Percentiles rank a stretch among this genome's conserved stretches.
Evolutionary conservation across 2,329 filamentous ascomycete species (phyloP).

Genomic region (Penicillium sp.): DNA sequence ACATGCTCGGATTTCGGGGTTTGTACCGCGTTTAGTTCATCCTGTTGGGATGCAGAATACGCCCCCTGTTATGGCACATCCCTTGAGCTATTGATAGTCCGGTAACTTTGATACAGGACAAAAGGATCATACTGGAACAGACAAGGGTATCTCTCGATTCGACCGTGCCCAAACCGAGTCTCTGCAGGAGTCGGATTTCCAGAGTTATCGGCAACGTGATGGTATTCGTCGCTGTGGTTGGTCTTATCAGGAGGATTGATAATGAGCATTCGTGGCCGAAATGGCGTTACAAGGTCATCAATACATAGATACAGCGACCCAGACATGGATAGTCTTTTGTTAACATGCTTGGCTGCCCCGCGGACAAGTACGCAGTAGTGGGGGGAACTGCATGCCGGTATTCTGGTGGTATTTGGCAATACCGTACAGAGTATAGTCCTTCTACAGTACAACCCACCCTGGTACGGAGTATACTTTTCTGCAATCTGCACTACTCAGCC

Average conservation of each 20-base stretch:
- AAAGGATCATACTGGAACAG: not conserved
- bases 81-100: constrained; percentile 2
- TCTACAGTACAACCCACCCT: too few relatives aligned
- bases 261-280: constrained; percentile 23
- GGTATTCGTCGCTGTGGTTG: constrained; percentile 35
- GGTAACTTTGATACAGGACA: not conserved
- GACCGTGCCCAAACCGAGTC: not conserved
- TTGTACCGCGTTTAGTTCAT: constrained; percentile 26
- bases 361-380: not conserved
- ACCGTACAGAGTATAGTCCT: constrained; percentile 1
- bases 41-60: constrained; percentile 14
- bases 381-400: not conserved
- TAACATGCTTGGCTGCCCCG: not conserved
- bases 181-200: not conserved
- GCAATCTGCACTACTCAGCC: not conserved
- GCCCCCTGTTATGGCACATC: not conserved
- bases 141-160: not conserved
- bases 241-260: constrained; percentile 33
- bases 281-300: constrained; percentile 1
- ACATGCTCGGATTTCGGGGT: constrained; percentile 17
- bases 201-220: constrained; percentile 33
- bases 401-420: not conserved
- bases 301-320: constrained; percentile 9
- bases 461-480: not conserved
- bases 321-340: not conserved